Base-by-base conservation (phyloP, 176 grass and related monocot species). In the Sorghum bicolor region DNA sequence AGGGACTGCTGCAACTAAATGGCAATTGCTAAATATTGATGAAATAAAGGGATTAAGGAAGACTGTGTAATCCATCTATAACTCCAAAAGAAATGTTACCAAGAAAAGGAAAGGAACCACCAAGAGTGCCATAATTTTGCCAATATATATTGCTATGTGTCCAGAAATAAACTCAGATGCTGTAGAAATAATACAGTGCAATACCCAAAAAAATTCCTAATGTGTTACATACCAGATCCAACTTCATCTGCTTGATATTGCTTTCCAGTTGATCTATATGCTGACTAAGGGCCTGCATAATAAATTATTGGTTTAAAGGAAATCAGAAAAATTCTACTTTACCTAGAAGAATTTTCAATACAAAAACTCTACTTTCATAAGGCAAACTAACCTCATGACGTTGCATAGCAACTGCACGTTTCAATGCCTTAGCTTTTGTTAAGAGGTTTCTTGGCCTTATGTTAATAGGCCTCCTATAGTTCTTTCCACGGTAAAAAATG, bases 401-500 rank as follows among this genome's bases (percentile, higher is more conserved):
- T 78, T 98, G 96, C 84, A 98, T 98, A 75, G 96, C 96, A 82
- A 95, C 80, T 38, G 96, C 91, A 60, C 96, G 89, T 79, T 95
- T 94, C 60, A 98, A 87, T 66, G 96, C 96, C 77, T 95, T 98
- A 36, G 92, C 93, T 82, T 98, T 98, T 58, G 93, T 98, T 84
- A 98, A 77, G 26, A 98, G 89, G 88, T 98, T 98, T 80, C 93
- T 95, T 26, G 96, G 93, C 76, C 96, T 91, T 84, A 98, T 90
- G 86, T 87, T 98, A 61, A 98, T 98, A 85, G 96, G 96, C 30
- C 96, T 93, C 81, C 88, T 72, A 47, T 98, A 98, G 65, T 98
- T 98, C 76, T 98, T 98, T 74, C 96, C 96, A 80, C 93, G 91
- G 75, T 98, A 98, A 85, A 90, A 98, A 45, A 98, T 94, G 83